These are phyloP conservation scores for Starmerella stellata DNA, from an alignment of 805 yeast genomes.

Conservation along the genomic window DNA sequence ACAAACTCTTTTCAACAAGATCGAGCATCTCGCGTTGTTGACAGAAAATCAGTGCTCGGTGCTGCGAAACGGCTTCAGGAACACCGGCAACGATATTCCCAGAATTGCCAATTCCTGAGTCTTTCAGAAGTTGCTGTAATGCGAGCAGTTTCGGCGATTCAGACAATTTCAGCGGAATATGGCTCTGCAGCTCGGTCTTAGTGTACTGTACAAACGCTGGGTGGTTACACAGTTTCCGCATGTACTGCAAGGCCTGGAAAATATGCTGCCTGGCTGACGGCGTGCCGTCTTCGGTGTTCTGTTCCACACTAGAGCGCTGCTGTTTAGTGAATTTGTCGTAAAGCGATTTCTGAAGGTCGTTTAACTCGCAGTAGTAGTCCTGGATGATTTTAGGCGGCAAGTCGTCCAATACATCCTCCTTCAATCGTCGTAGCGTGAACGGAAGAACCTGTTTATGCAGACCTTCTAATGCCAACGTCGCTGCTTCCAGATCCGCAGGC, in stretches of 20 bases:
- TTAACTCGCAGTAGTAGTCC: conserved; percentile 91
- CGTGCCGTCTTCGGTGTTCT: conserved; percentile 11
- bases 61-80: conserved; percentile 66
- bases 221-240: conserved; percentile 93
- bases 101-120: conserved; percentile 69
- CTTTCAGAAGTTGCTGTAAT: conserved; percentile 56
- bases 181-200: conserved; percentile 42
- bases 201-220: conserved; percentile 77
- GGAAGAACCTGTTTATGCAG: conserved; percentile 93
- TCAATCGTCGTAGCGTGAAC: conserved; percentile 83
- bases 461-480: conserved; percentile 88
- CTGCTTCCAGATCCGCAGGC: conserved; percentile 89
- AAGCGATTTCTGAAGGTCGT: conserved; percentile 71
- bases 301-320: conserved; percentile 47
- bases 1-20: conserved; percentile 78
- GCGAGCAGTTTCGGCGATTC: conserved; percentile 87
- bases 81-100: conserved; percentile 23
- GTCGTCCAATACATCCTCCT: conserved; percentile 89
- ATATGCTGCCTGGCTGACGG: conserved; percentile 64
- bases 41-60: conserved; percentile 85
- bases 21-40: conserved; percentile 96
- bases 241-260: conserved; percentile 91
- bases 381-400: conserved; percentile 96
- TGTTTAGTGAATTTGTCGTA: conserved; percentile 79
- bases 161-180: conserved; percentile 50